phyloP scores from a whole-genome alignment of 345 rosid species.

The Brassica rapa region DNA sequence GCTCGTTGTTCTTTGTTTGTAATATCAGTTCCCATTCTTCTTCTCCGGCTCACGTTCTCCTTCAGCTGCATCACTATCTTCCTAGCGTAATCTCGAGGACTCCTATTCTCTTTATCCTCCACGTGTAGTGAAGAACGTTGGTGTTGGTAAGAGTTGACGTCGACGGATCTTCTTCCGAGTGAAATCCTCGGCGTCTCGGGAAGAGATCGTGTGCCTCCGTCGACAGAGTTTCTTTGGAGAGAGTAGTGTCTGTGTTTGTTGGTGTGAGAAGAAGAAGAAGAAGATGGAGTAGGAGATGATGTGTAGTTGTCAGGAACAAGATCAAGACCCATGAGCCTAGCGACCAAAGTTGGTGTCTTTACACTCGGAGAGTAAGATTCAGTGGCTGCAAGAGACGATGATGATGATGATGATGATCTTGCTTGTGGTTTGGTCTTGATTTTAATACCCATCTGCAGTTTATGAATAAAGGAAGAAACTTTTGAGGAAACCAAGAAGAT shows the following conservation, averaged over 20 bases:
- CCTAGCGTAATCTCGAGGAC: slow-evolving; percentile 63
- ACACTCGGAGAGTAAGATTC: slow-evolving; percentile 61
- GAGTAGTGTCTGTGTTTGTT: slow-evolving; percentile 38
- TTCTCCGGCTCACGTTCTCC: slow-evolving; percentile 55
- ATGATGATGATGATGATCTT: slow-evolving; percentile 29
- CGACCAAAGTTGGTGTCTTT: slow-evolving; percentile 83
- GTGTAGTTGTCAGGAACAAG: slow-evolving; percentile 60
- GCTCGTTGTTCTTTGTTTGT: slow-evolving; percentile 57
- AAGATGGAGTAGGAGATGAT: slow-evolving; percentile 53
- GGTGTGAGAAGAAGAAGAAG: slow-evolving; percentile 33
- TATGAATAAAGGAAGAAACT: slow-evolving; percentile 11
- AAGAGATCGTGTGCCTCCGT: slow-evolving; percentile 61
- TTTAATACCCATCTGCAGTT: slow-evolving; percentile 64
- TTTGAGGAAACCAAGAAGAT: slow-evolving; percentile 39
- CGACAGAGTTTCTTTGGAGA: slow-evolving; percentile 46
- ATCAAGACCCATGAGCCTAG: slow-evolving; percentile 95
- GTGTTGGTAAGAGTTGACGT: slow-evolving; percentile 51
- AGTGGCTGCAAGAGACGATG: slow-evolving; percentile 26
- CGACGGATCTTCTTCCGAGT: slow-evolving; percentile 66
- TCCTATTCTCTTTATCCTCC: slow-evolving; percentile 60
- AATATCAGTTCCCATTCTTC: slow-evolving; percentile 70
- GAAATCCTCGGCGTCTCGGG: slow-evolving; percentile 90
- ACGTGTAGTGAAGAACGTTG: slow-evolving; percentile 68
- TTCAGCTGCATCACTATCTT: slow-evolving; percentile 82
- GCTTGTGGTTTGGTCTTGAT: slow-evolving; percentile 57